These are phyloP conservation scores for Dactylellina parvicollis DNA, from an alignment of 2,329 filamentous ascomycete species.

Conservation along the genomic window DNA sequence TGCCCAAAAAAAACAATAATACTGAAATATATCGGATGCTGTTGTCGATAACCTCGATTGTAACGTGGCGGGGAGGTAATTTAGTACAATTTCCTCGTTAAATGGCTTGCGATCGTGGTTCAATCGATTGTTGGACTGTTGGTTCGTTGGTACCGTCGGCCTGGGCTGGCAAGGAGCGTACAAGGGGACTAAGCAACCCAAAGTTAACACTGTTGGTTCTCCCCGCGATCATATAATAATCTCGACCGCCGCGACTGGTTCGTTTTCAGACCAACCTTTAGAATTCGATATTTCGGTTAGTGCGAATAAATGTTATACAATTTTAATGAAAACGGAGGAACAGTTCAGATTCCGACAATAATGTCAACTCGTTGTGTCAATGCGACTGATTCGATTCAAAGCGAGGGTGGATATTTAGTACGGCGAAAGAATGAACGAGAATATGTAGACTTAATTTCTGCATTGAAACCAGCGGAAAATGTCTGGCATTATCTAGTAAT, in stretches of 20 bases:
- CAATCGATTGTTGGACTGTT: conserved; percentile 30
- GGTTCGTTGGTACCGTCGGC: conserved; percentile 20
- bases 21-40: neutral
- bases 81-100: conserved; percentile 19
- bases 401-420: conserved; percentile 1
- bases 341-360: conserved; percentile 12
- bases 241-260: neutral
- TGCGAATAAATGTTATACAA: conserved; percentile 20
- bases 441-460: conserved; percentile 27
- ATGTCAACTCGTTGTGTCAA: conserved; percentile 9
- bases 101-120: neutral
- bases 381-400: neutral
- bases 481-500: conserved; percentile 40
- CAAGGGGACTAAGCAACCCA: neutral
- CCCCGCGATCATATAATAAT: conserved; percentile 21
- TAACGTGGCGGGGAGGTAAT: neutral
- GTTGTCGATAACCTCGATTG: conserved; percentile 14
- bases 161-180: conserved; percentile 2
- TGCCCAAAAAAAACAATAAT: neutral
- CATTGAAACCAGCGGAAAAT: conserved; percentile 22
- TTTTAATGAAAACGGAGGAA: conserved; percentile 22
- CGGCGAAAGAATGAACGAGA: conserved; percentile 21
- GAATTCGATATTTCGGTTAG: conserved; percentile 29
- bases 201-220: conserved; percentile 16
- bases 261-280: conserved; percentile 3